Base-by-base conservation (phyloP, 2,329 filamentous ascomycete genomes). In the Pyricularia pennisetigena region DNA sequence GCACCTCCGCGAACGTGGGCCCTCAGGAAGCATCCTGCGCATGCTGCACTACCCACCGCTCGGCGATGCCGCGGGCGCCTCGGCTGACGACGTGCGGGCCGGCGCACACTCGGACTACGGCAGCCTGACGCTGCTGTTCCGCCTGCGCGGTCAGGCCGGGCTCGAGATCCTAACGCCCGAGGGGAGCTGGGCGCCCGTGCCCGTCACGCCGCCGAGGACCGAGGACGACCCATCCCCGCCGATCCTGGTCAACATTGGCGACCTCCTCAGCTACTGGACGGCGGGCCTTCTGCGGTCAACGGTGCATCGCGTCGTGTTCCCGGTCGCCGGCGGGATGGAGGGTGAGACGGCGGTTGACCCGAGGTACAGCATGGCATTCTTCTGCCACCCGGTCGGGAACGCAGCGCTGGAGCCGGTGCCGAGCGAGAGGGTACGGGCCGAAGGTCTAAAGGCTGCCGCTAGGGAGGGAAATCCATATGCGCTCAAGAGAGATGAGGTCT, bases 61-160 rank as follows among this genome's bases (percentile, higher is more conserved):
- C 8, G 65, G 24, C 67, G 32, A 80, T 68, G 23, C 23, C 49
- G 16, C 49, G 6, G 74, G 76, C 12, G 78, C 87, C 72, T 73
- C 82, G 41, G 67, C 74, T 70, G 74, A 80, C 68, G 91, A 94
- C 74, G 86, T 97, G 70, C 89, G 94, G 30, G 94, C 94, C 7
- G 95, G 94, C 69, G 93, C 94, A 0, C 94, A 98, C 78, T 94
- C 91, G 4, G 94, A 97, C 80, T 97, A 97, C 79, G 88, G 88
- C 68, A 86, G 84, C 69, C 78, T 90, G 69, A 90, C 87, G 1
- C 81, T 90, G n/a, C 85, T 98, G 12, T 98, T 99, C 82, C 93
- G 95, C 72, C 86, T 94, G 1, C 86, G 87, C 0, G 91, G 91
- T 1, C 93, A 97, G 74, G 89, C 93, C 0, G 95, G 95, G 0